phyloP scores from a whole-genome alignment of 305 asterid species.

The Fraxinus ornus region DNA sequence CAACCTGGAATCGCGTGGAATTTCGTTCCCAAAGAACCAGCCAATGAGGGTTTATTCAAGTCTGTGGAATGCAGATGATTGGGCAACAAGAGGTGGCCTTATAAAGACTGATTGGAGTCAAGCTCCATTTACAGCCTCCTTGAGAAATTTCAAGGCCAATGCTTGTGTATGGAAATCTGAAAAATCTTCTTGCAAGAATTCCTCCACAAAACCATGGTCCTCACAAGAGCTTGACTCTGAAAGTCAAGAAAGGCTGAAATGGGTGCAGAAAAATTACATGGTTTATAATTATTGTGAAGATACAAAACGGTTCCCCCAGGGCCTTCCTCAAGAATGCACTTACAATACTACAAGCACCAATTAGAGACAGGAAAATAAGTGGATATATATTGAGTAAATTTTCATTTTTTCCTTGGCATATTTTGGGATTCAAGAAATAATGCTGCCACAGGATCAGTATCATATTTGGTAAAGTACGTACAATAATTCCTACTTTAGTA shows the following conservation, averaged over 20 bases:
- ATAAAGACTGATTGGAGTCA: slow-evolving; percentile 62
- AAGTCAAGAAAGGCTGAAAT: slow-evolving; percentile 29
- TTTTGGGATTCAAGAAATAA: background rate
- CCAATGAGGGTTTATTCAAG: slow-evolving; percentile 71
- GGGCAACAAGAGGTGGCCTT: slow-evolving; percentile 72
- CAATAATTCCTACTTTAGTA: background rate
- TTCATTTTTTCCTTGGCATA: background rate
- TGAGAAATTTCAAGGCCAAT: slow-evolving; percentile 44
- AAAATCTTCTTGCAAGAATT: slow-evolving; percentile 22
- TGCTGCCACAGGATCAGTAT: background rate
- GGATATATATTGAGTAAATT: background rate
- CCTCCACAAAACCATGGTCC: slow-evolving; percentile 12
- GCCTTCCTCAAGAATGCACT: slow-evolving; percentile 50
- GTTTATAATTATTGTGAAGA: slow-evolving; percentile 62
- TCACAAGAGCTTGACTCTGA: slow-evolving; percentile 37
- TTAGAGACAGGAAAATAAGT: background rate
- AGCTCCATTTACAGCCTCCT: slow-evolving; percentile 64
- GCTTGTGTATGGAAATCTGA: slow-evolving; percentile 32
- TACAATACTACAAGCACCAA: background rate
- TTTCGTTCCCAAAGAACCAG: slow-evolving; percentile 54
- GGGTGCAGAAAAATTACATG: slow-evolving; percentile 52
- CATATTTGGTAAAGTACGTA: background rate
- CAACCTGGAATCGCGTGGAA: slow-evolving; percentile 48
- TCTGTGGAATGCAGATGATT: slow-evolving; percentile 68
- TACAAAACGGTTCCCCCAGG: slow-evolving; percentile 46